These are phyloP conservation scores for Claviceps cyperi DNA, from an alignment of 2,329 filamentous ascomycete species.

Conservation along the genomic window DNA sequence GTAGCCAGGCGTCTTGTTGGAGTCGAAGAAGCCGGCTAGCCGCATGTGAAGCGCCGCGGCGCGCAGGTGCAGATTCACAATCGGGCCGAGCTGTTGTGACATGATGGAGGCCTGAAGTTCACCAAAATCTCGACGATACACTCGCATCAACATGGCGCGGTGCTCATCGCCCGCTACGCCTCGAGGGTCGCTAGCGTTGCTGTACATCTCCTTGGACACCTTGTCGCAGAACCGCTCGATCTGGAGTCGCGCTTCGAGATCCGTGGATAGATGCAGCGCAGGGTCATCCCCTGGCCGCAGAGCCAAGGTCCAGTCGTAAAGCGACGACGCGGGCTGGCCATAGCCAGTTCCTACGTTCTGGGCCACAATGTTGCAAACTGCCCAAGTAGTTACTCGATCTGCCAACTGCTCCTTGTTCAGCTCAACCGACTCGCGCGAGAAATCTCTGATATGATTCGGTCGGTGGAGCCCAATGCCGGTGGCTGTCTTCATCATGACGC, in stretches of 20 bases:
- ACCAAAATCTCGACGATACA: conserved; percentile 49
- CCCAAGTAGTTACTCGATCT: conserved; percentile 69
- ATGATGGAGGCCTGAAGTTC: conserved; percentile 48
- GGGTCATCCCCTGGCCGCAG: conserved; percentile 44
- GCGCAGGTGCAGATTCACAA: conserved; percentile 52
- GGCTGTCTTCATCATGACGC: conserved; percentile 77
- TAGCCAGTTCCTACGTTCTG: conserved; percentile 74
- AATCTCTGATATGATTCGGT: conserved; percentile 71
- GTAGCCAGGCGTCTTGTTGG: conserved; percentile 55
- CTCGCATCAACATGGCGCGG: conserved; percentile 49
- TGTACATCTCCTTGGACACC: conserved; percentile 66
- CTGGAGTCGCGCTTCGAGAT: conserved; percentile 53
- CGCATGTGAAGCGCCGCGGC: conserved; percentile 64
- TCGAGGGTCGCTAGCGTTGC: conserved; percentile 58
- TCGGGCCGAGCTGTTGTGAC: conserved; percentile 41
- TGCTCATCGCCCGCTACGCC: conserved; percentile 55
- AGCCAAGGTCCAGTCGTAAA: conserved; percentile 61
- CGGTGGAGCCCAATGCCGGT: conserved; percentile 72
- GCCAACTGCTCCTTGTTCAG: conserved; percentile 66
- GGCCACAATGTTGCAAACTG: conserved; percentile 71
- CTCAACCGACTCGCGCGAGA: conserved; percentile 60
- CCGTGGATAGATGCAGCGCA: conserved; percentile 42
- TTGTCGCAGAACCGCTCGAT: conserved; percentile 67
- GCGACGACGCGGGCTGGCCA: conserved; percentile 63
- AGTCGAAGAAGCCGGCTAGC: conserved; percentile 69